Percentiles rank a stretch among this genome's conserved stretches.
These are phyloP conservation scores for Lepraria neglecta DNA, from an alignment of 495 filamentous ascomycete species.

Conservation along the genomic window DNA sequence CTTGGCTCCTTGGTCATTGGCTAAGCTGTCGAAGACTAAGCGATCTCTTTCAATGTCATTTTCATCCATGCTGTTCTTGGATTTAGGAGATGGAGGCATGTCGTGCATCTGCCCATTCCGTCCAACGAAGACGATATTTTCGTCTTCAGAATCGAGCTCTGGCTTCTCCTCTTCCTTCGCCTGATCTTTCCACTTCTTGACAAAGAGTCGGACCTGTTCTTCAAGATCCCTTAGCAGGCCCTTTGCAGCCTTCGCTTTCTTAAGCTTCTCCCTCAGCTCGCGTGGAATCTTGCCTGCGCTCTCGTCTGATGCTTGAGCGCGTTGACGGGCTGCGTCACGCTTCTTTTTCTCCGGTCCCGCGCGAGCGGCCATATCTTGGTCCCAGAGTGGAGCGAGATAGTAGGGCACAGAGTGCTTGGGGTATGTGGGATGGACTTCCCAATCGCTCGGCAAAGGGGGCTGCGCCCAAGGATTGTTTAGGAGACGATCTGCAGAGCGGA, in stretches of 20 bases:
- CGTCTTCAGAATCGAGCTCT: conserved; percentile 55
- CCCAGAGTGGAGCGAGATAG: conserved; percentile 82
- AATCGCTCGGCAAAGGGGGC: conserved; percentile 75
- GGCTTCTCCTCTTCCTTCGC: conserved; percentile 29
- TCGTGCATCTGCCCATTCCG: conserved; percentile 69
- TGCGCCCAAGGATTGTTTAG: conserved; percentile 78
- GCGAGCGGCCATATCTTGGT: conserved; percentile 53
- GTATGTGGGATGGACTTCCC: conserved; percentile 71
- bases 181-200: conserved; percentile 52
- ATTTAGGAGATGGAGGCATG: conserved; percentile 37
- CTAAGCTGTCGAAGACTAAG: conserved; percentile 70
- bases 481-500: conserved; percentile 59
- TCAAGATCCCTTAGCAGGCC: conserved; percentile 61
- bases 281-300: conserved; percentile 41
- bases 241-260: conserved; percentile 61
- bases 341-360: conserved; percentile 39
- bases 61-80: conserved; percentile 36
- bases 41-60: conserved; percentile 54
- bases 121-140: conserved; percentile 91
- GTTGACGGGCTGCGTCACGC: conserved; percentile 32
- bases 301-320: conserved; percentile 36
- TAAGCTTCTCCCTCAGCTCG: conserved; percentile 55
- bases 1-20: conserved; percentile 64
- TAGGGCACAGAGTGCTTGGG: conserved; percentile 75
- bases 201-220: conserved; percentile 55